phyloP scores from a whole-genome alignment of 179 eudicot species.

The Beta lomatogona region DNA sequence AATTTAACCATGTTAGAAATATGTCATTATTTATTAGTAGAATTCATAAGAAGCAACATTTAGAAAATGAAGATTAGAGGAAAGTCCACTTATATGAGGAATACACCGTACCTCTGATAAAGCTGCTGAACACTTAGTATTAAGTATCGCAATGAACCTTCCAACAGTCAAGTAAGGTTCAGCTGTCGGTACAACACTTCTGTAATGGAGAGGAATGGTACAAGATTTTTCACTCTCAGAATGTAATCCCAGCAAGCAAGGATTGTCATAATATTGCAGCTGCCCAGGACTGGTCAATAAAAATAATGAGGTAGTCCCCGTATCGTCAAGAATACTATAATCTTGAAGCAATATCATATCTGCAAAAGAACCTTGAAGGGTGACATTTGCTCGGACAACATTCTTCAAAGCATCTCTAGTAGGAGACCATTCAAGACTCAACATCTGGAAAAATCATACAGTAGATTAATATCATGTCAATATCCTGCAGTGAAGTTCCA shows the following conservation, averaged over 20 bases:
- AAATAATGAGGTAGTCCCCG: slow-evolving; percentile 54
- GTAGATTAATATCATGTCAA: slow-evolving; percentile 11
- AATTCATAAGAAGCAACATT: slow-evolving; percentile 6
- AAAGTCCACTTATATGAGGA: slow-evolving; percentile 18
- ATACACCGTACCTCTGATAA: slow-evolving; percentile 48
- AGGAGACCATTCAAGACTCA: slow-evolving; percentile 87
- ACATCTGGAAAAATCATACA: slow-evolving; percentile 56
- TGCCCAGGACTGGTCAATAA: slow-evolving; percentile 79
- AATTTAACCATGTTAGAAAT: slow-evolving; percentile 45
- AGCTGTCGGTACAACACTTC: slow-evolving; percentile 57
- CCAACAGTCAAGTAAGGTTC: slow-evolving; percentile 69
- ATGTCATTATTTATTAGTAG: slow-evolving; percentile 1
- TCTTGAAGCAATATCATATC: slow-evolving; percentile 70
- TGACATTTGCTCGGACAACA: slow-evolving; percentile 58
- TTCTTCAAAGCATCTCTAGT: slow-evolving; percentile 64
- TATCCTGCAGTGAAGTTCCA: slow-evolving; percentile 11
- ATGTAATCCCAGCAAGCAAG: slow-evolving; percentile 49
- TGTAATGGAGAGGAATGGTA: slow-evolving; percentile 48
- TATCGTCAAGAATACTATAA: slow-evolving; percentile 39
- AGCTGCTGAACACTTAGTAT: slow-evolving; percentile 39
- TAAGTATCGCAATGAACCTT: slow-evolving; percentile 46
- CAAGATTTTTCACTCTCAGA: slow-evolving; percentile 46
- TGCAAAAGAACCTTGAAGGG: slow-evolving; percentile 78
- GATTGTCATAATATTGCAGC: slow-evolving; percentile 56
- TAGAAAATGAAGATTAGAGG: neutral